Conservation (phyloP, 805 yeast species). For the Yamadazyma takamatsuzukensis region DNA sequence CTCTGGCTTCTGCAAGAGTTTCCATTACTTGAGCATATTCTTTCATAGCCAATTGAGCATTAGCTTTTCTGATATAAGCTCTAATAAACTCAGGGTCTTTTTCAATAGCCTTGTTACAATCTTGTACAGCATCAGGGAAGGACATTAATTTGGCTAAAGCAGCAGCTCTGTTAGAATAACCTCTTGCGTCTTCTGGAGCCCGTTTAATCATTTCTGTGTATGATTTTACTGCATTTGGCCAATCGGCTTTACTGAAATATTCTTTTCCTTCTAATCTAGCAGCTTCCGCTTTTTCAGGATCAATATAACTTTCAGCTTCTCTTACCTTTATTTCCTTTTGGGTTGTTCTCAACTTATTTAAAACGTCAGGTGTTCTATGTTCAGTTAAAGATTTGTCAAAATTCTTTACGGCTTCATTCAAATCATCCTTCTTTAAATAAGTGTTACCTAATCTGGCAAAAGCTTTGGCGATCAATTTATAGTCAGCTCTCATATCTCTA, state of each 20-base stretch:
- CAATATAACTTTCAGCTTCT: slow-evolving; percentile 75
- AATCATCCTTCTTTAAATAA: slow-evolving; percentile 71
- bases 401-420: slow-evolving; percentile 66
- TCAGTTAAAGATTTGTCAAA: slow-evolving; percentile 93
- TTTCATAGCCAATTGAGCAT: slow-evolving; percentile 85
- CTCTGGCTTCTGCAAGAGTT: slow-evolving; percentile 75
- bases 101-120: slow-evolving; percentile 85
- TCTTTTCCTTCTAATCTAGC: slow-evolving; percentile 93
- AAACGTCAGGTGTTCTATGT: slow-evolving; percentile 92
- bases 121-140: slow-evolving; percentile 93
- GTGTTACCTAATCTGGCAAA: slow-evolving; percentile 87
- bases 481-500: slow-evolving; percentile 86
- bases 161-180: slow-evolving; percentile 97
- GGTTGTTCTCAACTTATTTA: slow-evolving; percentile 79
- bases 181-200: slow-evolving; percentile 95
- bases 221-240: slow-evolving; percentile 95
- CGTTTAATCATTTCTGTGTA: slow-evolving; percentile 95
- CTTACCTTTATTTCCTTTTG: slow-evolving; percentile 80
- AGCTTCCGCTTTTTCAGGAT: slow-evolving; percentile 91
- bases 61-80: slow-evolving; percentile 96
- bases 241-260: slow-evolving; percentile 82
- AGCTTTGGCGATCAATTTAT: slow-evolving; percentile 86
- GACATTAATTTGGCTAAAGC: slow-evolving; percentile 91
- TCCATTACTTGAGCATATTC: slow-evolving; percentile 80
- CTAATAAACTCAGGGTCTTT: slow-evolving; percentile 86